Conservation (phyloP, 2,329 filamentous ascomycete genomes). For the Plectosphaerella sp. region DNA sequence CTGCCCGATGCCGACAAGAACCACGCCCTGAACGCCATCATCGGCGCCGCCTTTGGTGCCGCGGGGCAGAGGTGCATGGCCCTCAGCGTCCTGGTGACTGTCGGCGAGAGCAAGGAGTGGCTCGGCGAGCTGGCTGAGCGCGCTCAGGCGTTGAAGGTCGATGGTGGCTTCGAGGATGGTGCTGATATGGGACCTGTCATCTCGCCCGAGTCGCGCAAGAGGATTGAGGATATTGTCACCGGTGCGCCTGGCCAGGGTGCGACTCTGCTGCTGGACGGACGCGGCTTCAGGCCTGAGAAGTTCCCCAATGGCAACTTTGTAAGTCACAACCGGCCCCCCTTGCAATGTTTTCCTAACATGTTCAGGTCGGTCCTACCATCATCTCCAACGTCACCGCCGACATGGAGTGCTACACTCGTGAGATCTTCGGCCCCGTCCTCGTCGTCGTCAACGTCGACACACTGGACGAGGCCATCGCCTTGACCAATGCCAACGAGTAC, state of each 20-base stretch:
- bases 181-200: constrained; percentile 17
- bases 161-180: constrained; percentile 16
- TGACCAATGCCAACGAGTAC: constrained; percentile 24
- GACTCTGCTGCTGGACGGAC: constrained; percentile 15
- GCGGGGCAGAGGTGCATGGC: constrained; percentile 69
- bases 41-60: constrained; percentile 64
- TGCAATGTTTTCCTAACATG: neutral
- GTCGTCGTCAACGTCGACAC: constrained; percentile 26
- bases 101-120: constrained; percentile 64
- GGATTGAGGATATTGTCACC: constrained; percentile 15
- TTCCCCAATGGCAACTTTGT: constrained; percentile 13
- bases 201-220: constrained; percentile 12
- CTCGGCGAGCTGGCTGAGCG: constrained; percentile 58
- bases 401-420: constrained; percentile 29
- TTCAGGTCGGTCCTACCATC: constrained; percentile 24
- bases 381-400: constrained; percentile 24
- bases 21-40: constrained; percentile 61
- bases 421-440: constrained; percentile 31
- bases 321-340: neutral
- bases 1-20: constrained; percentile 68
- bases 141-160: constrained; percentile 44
- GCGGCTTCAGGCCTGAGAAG: constrained; percentile 14
- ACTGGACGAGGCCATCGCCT: constrained; percentile 25
- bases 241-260: constrained; percentile 16
- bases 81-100: constrained; percentile 58